Base-by-base conservation (phyloP, 1,284 basidiomycete species). In the Marasmius oreades region DNA sequence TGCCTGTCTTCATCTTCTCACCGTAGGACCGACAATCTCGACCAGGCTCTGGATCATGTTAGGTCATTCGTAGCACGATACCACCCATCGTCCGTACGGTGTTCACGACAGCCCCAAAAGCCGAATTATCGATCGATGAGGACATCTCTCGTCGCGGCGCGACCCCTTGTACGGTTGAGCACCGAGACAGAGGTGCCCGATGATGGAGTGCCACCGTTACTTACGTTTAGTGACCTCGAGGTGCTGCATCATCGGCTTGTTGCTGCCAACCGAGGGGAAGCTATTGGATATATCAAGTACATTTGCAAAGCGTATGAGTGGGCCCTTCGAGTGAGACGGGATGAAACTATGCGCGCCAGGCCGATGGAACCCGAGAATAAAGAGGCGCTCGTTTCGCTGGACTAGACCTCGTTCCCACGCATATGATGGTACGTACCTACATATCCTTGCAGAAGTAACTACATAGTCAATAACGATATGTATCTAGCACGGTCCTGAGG, bases 201-300 rank as follows among this genome's bases (percentile, higher is more conserved):
- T 62, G 86, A 90, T 61, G 67, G 74, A 14, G 84, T 90, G 1
- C 86, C 89, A 3, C 88, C 89, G 0, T 64, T 90, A 18, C 63
- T 91, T 23, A 78, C 79, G 11, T 90, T 89, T 64, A 62, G 69
- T 4, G 88, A 91, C 63, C 59, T 90, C 22, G 86, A 89, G 61
- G 55, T 84, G 16, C 69, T 91, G 45, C 88, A 91, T 63, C 78
- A 86, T 56, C 75, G 83, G 34, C 69, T 89, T 34, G 80, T 84
- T 24, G 28, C 48, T 5, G 69, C 66, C 1, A 73, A 72, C 20
- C 68, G 75, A 58, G 45, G 31, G 20, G 70, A 72, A 23, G 80
- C 81, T 16, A 71, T 91, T 37, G 76, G 70, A 12, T 89, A 83
- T 63, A 56, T 91, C 42, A 88, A 81, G 59, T 90, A 82, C 74